These are phyloP conservation scores for Auricularia sp. DNA, from an alignment of 768 basidiomycete genomes.

Conservation along the genomic window DNA sequence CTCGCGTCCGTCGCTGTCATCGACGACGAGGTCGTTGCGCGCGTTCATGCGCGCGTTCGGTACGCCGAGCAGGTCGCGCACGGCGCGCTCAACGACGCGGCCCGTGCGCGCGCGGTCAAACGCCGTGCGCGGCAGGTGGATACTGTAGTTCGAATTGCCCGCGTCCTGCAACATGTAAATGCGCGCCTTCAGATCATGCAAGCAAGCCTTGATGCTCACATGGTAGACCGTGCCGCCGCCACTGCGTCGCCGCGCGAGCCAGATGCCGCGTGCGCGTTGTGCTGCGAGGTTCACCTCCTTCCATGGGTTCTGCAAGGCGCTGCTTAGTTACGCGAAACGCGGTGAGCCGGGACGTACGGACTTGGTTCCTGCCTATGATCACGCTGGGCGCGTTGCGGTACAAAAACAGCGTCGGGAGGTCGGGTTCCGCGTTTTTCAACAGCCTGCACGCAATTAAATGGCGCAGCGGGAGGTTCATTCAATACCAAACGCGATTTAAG, in stretches of 20 bases:
- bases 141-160: slow-evolving; percentile 95
- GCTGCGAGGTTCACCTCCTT: slow-evolving; percentile 79
- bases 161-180: slow-evolving; percentile 52
- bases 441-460: no score
- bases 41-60: slow-evolving; percentile 69
- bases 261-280: slow-evolving; percentile 44
- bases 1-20: slow-evolving; percentile 21
- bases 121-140: slow-evolving; percentile 70
- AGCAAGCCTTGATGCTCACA: slow-evolving; percentile 37
- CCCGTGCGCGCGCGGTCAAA: slow-evolving; percentile 79
- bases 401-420: slow-evolving; percentile 67
- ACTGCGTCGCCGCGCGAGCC: slow-evolving; percentile 75
- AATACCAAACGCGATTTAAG: no score
- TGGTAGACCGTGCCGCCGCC: slow-evolving; percentile 97
- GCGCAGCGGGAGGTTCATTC: no score
- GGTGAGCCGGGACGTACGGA: slow-evolving; percentile 12
- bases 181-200: not conserved
- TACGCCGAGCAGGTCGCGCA: slow-evolving; percentile 57
- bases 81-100: slow-evolving; percentile 64
- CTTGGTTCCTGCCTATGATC: slow-evolving; percentile 83
- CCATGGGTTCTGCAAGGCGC: slow-evolving; percentile 77
- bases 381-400: slow-evolving; percentile 87
- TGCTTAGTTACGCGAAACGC: not conserved
- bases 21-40: slow-evolving; percentile 84
- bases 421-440: slow-evolving; percentile 32